Base-by-base conservation (phyloP, 352 stramenopile species). In the Phytophthora podocarpi region DNA sequence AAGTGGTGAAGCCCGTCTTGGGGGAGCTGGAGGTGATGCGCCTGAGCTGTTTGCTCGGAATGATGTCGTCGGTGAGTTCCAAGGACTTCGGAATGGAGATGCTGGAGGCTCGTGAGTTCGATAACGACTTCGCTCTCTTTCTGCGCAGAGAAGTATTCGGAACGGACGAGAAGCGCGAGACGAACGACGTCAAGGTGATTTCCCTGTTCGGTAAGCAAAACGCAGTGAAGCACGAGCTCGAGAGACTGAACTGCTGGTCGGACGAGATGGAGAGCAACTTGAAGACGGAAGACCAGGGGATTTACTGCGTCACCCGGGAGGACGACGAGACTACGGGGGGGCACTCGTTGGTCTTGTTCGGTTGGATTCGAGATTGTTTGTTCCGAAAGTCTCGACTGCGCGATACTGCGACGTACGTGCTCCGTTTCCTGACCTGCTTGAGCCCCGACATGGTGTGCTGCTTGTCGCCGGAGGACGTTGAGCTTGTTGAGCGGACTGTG, bases 21-120 rank as follows among this genome's bases (percentile, higher is more conserved):
- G 63, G 80, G 5, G 85, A 95, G 36, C 23, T 82, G 26, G 85
- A 93, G 18, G 70, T 95, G 5, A 70, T 91, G 59, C 82, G 82
- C 0, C 57, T 95, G 47, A 78, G 85, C 50, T 78, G 65, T 28
- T 67, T 62, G 21, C 67, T 95, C 1, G 76, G 76, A 27, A 75
- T 83, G 66, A 39, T 91, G 16, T 64, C 71, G 5, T 69, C 50
- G 1, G 63, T 85, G n/a, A 82, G 69, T 21, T 27, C 52, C 3
- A 78, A 78, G 21, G 80, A 91, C 23, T 89, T 88, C 28, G 68
- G 82, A 47, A 61, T 67, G 32, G 68, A 82, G n/a, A 61, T 89
- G 67, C 67, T 90, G 4, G 67, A 77, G 15, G 60, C 80, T 0
- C 47, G 46, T 21, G 77, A 90, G 9, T 85, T 93, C 39, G 84